Evolutionary conservation across 2,329 filamentous ascomycete species (phyloP), one percentile per base, ranked within the genome.

Genomic region (Thermothelomyces thermophilus): DNA sequence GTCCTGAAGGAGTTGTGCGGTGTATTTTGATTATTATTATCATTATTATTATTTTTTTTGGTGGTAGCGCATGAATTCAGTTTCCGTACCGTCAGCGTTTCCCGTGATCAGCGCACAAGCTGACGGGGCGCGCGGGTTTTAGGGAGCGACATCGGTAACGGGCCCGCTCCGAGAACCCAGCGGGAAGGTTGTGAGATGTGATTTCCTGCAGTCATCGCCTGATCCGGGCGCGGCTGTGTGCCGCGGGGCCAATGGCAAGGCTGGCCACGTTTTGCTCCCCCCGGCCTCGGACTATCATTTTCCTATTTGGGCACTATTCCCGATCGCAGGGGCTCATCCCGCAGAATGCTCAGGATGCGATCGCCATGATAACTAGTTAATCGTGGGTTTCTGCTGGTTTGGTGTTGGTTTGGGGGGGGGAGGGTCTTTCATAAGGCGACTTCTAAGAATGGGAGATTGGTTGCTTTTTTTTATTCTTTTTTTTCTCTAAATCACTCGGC

Each of bases 171-270:
- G 52, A 53, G 49, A 59, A 56, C 58, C 58, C 58, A 59, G 55
- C 45, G 54, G 55, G 48, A 55, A 54, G 55, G 58, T 58, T 49
- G 56, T 31, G 53, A 58, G 56, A 59, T 56, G 51, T 56, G 56
- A 56, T 58, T 54, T 48, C 28, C 49, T 54, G 58, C 55, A 55
- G 46, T 50, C 44, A 56, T 60, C 39, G 55, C 58, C 57, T 58
- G 56, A 58, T 58, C 54, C 22, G 53, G 41, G 49, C 44, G 44
- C 58, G 51, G 53, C 53, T 55, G 52, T 46, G 49, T 37, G 41
- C 47, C 42, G 53, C 56, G 47, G 30, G 48, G 46, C 57, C 58
- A 60, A 60, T 60, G 49, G 51, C 26, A 39, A 22, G 31, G 22
- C 31, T 17, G 41, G 42, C 34, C 42, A 34, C 41, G 48, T 26